Conservation (phyloP, 2,329 filamentous ascomycete species). For the Cladosporium sp. region DNA sequence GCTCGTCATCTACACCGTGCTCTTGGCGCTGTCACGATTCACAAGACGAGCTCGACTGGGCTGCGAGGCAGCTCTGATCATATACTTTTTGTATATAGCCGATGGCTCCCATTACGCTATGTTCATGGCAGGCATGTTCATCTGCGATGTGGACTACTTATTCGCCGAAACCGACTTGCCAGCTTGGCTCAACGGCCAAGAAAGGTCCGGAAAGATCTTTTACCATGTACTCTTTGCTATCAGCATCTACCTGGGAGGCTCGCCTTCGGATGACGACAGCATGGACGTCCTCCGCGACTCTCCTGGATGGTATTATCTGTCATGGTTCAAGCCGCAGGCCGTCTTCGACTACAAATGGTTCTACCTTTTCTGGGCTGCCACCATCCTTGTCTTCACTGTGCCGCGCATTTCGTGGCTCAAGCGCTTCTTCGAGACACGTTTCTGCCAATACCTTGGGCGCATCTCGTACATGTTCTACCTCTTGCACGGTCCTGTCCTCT, state of each 20-base stretch:
- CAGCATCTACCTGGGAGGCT: constrained; percentile 57
- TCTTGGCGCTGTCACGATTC: constrained; percentile 55
- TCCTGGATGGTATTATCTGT: constrained; percentile 59
- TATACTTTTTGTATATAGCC: constrained; percentile 64
- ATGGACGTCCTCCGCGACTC: constrained; percentile 49
- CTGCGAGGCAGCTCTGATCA: constrained; percentile 50
- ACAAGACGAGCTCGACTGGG: constrained; percentile 47
- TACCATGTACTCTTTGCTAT: constrained; percentile 50
- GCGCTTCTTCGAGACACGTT: constrained; percentile 54
- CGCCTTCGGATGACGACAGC: constrained; percentile 52
- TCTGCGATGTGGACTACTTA: constrained; percentile 44
- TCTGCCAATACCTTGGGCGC: constrained; percentile 59
- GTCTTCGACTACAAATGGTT: constrained; percentile 24
- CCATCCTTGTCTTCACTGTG: constrained; percentile 52
- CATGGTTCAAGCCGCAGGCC: constrained; percentile 43
- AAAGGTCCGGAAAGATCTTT: constrained; percentile 38
- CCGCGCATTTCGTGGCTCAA: constrained; percentile 57
- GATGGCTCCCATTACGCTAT: constrained; percentile 61
- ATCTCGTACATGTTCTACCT: constrained; percentile 62
- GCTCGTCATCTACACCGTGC: constrained; percentile 56
- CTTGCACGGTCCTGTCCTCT: constrained; percentile 60
- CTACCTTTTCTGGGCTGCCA: constrained; percentile 39
- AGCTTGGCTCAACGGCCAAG: constrained; percentile 45
- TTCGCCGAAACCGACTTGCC: not conserved
- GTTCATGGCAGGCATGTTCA: constrained; percentile 59